Evolutionary conservation across 331 rosid species (phyloP).

Genomic region (Arachis monticola): DNA sequence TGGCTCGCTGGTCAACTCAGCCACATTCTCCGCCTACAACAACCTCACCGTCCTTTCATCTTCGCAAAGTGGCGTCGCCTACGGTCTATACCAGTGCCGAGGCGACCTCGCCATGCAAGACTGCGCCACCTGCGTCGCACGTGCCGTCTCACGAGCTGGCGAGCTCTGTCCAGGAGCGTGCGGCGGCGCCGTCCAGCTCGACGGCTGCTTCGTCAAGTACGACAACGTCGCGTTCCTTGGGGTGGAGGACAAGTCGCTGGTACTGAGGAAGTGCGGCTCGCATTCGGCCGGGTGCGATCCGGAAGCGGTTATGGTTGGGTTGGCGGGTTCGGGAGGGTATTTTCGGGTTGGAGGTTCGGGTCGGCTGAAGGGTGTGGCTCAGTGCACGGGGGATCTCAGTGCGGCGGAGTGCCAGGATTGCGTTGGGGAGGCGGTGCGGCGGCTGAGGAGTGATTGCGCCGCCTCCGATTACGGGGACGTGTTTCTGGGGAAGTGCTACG

Average conservation of each 20-base stretch:
- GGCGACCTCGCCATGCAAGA: slow-evolving; percentile 89
- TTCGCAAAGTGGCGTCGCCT: slow-evolving; percentile 48
- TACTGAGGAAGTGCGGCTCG: slow-evolving; percentile 72
- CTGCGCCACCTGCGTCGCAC: slow-evolving; percentile 71
- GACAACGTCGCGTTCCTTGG: slow-evolving; percentile 72
- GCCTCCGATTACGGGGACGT: slow-evolving; percentile 68
- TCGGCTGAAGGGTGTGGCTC: slow-evolving; percentile 67
- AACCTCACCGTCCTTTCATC: slow-evolving; percentile 73
- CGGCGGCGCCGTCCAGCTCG: slow-evolving; percentile 77
- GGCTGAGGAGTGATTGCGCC: slow-evolving; percentile 72
- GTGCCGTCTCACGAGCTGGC: slow-evolving; percentile 53
- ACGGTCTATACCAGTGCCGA: slow-evolving; percentile 90
- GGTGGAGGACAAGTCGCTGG: slow-evolving; percentile 73
- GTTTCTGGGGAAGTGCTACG: slow-evolving; percentile 78
- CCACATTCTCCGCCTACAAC: slow-evolving; percentile 77
- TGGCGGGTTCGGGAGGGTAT: slow-evolving; percentile 57
- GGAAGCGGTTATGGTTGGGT: slow-evolving; percentile 60
- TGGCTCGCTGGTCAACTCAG: slow-evolving; percentile 69
- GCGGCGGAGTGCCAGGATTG: slow-evolving; percentile 74
- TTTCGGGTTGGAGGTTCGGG: slow-evolving; percentile 81
- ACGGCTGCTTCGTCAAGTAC: slow-evolving; percentile 81
- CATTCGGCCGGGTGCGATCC: slow-evolving; percentile 58
- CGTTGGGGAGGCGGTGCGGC: slow-evolving; percentile 63
- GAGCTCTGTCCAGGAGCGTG: slow-evolving; percentile 52
- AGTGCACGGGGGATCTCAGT: slow-evolving; percentile 79